Evolutionary conservation across 2,329 filamentous ascomycete species (phyloP).

Genomic region (Penicillium sp.): DNA sequence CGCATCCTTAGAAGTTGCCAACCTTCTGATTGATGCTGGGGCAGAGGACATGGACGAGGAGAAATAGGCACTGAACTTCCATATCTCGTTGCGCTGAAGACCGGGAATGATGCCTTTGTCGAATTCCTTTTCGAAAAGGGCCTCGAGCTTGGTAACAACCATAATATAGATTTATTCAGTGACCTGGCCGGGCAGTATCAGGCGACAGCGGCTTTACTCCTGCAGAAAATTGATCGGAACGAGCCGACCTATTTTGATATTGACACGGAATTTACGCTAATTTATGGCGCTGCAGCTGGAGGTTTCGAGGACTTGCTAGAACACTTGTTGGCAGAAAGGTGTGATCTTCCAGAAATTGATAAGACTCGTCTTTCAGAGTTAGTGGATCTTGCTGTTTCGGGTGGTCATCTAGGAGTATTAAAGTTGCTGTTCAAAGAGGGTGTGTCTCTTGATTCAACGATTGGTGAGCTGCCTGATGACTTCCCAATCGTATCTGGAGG

Average conservation of each 20-base stretch:
- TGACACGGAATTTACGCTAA: neutral
- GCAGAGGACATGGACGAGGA: too few relatives aligned
- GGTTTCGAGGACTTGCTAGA: neutral
- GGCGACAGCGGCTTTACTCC: neutral
- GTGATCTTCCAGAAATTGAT: neutral
- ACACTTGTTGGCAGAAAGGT: neutral
- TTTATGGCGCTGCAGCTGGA: neutral
- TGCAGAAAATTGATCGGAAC: neutral
- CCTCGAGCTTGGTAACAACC: neutral
- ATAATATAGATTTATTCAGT: neutral
- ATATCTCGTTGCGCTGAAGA: neutral
- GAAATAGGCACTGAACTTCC: too few relatives aligned
- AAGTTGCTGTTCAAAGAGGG: neutral
- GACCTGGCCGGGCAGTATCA: neutral
- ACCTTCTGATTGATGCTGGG: neutral
- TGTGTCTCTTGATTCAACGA: neutral
- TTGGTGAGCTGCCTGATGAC: too few relatives aligned
- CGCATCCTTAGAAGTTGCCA: neutral
- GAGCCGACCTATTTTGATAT: too few relatives aligned
- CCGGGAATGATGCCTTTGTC: neutral
- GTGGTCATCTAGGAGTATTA: neutral
- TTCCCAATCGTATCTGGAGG: too few relatives aligned
- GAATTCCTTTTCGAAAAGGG: neutral
- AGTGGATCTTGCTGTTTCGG: neutral
- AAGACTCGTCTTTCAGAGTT: neutral